Evolutionary conservation across 192 early-diverging fungal genomes (phyloP).

Genomic region (Geranomyces variabilis): DNA sequence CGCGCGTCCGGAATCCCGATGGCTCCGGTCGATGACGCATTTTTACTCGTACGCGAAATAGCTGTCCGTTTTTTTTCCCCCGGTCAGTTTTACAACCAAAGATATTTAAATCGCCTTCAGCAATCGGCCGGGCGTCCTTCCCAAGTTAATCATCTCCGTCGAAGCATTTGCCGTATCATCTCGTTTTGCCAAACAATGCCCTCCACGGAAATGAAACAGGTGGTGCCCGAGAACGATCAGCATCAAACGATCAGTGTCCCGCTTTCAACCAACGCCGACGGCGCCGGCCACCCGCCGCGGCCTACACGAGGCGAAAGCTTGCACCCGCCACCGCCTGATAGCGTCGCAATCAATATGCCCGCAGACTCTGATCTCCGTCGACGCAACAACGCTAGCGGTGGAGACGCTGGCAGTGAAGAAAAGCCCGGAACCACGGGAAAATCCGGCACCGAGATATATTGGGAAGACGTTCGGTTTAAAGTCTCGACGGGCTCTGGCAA

Average conservation of each 20-base stretch:
- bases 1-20: no score
- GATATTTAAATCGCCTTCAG: no score
- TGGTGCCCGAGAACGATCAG: background rate
- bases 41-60: no score
- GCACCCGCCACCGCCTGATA: background rate
- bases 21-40: no score
- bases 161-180: no score
- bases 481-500: slow-evolving; percentile 55
- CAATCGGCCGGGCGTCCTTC: no score
- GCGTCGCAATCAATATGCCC: background rate
- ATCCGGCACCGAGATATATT: slow-evolving; percentile 47
- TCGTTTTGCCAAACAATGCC: no score
- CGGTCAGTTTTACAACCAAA: no score
- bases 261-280: background rate
- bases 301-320: background rate
- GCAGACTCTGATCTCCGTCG: background rate
- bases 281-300: background rate
- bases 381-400: background rate
- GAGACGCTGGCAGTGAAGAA: no score
- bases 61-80: no score
- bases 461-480: slow-evolving; percentile 66
- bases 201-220: background rate
- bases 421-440: background rate
- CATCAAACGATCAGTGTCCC: background rate
- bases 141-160: no score